phyloP scores from a whole-genome alignment of 176 grass and related monocot genomes.

The Rhynchospora tenuis region DNA sequence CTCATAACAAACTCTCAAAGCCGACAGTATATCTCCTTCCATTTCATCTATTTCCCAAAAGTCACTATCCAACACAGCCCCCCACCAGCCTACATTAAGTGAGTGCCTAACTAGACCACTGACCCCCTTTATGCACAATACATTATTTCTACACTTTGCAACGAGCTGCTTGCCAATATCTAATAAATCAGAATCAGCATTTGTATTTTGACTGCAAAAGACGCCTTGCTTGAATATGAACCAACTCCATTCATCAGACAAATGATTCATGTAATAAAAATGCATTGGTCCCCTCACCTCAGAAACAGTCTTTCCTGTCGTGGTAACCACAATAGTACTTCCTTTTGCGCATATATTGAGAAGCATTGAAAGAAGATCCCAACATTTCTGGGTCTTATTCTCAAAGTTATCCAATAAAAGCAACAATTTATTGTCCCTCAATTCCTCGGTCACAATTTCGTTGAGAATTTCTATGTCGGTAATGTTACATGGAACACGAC shows the following conservation, averaged over 20 bases:
- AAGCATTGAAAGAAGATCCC: neutral
- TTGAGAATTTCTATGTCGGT: slow-evolving; percentile 15
- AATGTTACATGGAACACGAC: slow-evolving; percentile 5
- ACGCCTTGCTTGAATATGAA: neutral
- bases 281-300: neutral
- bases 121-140: slow-evolving; percentile 25
- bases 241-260: neutral
- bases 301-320: neutral
- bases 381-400: slow-evolving; percentile 8
- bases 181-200: neutral
- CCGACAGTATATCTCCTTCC: neutral
- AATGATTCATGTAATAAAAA: slow-evolving; percentile 23
- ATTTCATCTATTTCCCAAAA: slow-evolving; percentile 21
- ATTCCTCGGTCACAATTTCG: slow-evolving; percentile 23
- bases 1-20: slow-evolving; percentile 21
- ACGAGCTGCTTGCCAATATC: slow-evolving; percentile 4
- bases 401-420: slow-evolving; percentile 32
- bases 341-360: neutral
- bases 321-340: slow-evolving; percentile 28
- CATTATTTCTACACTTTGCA: neutral
- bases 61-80: neutral
- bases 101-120: slow-evolving; percentile 6
- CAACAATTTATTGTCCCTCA: slow-evolving; percentile 26
- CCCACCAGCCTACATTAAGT: neutral
- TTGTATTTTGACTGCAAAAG: neutral